These are phyloP conservation scores for Ustilago shanxiensis DNA, from an alignment of 1,284 basidiomycete species.

Conservation along the genomic window DNA sequence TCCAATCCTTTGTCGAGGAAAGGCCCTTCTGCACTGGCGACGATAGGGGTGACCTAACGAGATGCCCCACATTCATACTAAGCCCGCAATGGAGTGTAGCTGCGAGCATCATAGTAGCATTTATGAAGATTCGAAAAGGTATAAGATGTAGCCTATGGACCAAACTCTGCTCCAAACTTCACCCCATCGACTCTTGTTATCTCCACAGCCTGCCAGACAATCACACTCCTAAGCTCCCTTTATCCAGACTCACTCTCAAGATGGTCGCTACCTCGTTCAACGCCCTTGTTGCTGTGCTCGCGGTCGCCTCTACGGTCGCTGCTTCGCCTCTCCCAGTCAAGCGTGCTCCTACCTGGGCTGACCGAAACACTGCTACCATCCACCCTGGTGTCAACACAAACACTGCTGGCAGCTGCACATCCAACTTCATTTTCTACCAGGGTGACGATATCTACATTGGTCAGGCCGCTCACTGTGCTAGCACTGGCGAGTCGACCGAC, in stretches of 20 bases:
- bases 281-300: constrained; percentile 21
- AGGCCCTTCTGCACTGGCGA: background rate
- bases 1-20: background rate
- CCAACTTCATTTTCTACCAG: constrained; percentile 55
- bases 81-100: background rate
- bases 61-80: background rate
- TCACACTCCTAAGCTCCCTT: background rate
- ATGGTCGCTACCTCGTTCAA: constrained; percentile 35
- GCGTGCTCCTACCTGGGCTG: constrained; percentile 48
- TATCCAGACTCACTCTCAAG: constrained; percentile 1
- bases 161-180: background rate
- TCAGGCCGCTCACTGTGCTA: constrained; percentile 56
- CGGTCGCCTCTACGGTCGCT: constrained; percentile 21
- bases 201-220: background rate
- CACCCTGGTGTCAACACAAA: constrained; percentile 60
- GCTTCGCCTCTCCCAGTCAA: constrained; percentile 25
- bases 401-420: constrained; percentile 53
- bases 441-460: constrained; percentile 53
- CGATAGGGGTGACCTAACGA: background rate
- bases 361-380: constrained; percentile 37
- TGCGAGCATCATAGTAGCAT: background rate
- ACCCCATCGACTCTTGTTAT: background rate
- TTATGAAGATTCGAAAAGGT: background rate
- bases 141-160: constrained; percentile 3
- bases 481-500: constrained; percentile 41